Percentiles rank a stretch among this genome's conserved stretches.
Evolutionary conservation across 2,329 filamentous ascomycete species (phyloP).

Genomic region (Botryotinia narcissicola): DNA sequence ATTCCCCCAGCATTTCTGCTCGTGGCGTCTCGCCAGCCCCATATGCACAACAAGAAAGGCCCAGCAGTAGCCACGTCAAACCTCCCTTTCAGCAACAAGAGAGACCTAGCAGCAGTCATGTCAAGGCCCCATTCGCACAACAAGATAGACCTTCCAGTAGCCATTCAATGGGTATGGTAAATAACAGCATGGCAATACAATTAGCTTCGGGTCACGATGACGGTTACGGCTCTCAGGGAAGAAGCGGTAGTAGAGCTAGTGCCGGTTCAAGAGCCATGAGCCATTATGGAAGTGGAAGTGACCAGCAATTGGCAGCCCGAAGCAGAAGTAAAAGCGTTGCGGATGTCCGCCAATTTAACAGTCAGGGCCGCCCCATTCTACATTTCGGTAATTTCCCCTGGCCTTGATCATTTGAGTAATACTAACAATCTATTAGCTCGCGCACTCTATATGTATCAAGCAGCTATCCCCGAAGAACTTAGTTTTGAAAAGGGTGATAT

Average conservation of each 20-base stretch:
- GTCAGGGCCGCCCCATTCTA: slow-evolving; percentile 81
- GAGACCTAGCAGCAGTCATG: slow-evolving; percentile 50
- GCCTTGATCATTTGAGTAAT: slow-evolving; percentile 14
- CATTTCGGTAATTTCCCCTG: slow-evolving; percentile 77
- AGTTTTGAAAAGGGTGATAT: slow-evolving; percentile 91
- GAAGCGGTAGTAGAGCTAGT: slow-evolving; percentile 50
- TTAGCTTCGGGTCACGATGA: slow-evolving; percentile 56
- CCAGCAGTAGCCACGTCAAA: slow-evolving; percentile 45
- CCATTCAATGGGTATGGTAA: slow-evolving; percentile 8
- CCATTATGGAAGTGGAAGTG: slow-evolving; percentile 48
- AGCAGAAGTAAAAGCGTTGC: slow-evolving; percentile 80
- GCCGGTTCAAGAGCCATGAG: slow-evolving; percentile 50
- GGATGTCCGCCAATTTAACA: slow-evolving; percentile 77
- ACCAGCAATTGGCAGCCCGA: slow-evolving; percentile 41
- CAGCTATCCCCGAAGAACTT: slow-evolving; percentile 92
- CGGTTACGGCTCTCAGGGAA: slow-evolving; percentile 55
- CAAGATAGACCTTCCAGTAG: slow-evolving; percentile 20
- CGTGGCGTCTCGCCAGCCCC: slow-evolving; percentile 47
- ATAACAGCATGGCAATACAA: slow-evolving; percentile 62
- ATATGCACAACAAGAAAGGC: slow-evolving; percentile 44
- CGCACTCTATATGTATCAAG: slow-evolving; percentile 90
- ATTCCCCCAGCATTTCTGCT: slow-evolving; percentile 46
- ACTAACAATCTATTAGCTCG: slow-evolving; percentile 59
- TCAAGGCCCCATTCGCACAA: slow-evolving; percentile 33
- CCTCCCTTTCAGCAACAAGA: slow-evolving; percentile 40